A percentile compares a stretch with the other conserved stretches of the same genome.
These are phyloP conservation scores for Cornus suecica DNA, from an alignment of 148 eudicot genomes.

Conservation along the genomic window DNA sequence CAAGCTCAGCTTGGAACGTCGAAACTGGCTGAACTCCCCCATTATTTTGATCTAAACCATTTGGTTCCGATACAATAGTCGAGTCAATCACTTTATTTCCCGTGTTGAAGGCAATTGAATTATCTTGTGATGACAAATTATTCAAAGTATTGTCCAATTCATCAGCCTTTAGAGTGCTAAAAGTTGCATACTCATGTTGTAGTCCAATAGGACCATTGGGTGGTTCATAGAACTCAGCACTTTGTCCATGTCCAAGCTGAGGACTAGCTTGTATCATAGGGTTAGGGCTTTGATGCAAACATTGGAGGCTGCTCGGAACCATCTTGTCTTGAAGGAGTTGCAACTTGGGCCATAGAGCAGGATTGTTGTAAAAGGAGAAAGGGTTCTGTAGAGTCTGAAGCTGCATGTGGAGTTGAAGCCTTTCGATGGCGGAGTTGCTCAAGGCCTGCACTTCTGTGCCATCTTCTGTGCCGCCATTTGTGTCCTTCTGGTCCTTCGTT, in stretches of 20 bases:
- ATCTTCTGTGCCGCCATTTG: conserved; percentile 23
- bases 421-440: conserved; percentile 83
- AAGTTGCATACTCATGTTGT: conserved; percentile 19
- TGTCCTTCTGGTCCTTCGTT: conserved; percentile 24
- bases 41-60: conserved; percentile 9
- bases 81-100: conserved; percentile 17
- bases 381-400: conserved; percentile 65
- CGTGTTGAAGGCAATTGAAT: conserved; percentile 5
- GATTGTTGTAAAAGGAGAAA: conserved; percentile 49
- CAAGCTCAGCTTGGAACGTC: conserved; percentile 35
- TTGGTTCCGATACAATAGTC: conserved; percentile 1
- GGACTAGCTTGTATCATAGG: conserved; percentile 24
- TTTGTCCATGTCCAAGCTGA: conserved; percentile 7
- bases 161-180: conserved; percentile 7
- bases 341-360: conserved; percentile 72
- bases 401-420: conserved; percentile 96
- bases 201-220: neutral
- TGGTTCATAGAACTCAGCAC: neutral
- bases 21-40: conserved; percentile 16
- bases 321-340: conserved; percentile 72
- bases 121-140: conserved; percentile 12
- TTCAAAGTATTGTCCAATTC: conserved; percentile 13
- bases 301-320: conserved; percentile 47
- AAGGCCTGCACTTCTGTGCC: conserved; percentile 35
- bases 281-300: conserved; percentile 21